Percentiles rank a stretch among this genome's conserved stretches.
These are phyloP conservation scores for Coffea humblotiana DNA, from an alignment of 305 asterid species.

Conservation along the genomic window DNA sequence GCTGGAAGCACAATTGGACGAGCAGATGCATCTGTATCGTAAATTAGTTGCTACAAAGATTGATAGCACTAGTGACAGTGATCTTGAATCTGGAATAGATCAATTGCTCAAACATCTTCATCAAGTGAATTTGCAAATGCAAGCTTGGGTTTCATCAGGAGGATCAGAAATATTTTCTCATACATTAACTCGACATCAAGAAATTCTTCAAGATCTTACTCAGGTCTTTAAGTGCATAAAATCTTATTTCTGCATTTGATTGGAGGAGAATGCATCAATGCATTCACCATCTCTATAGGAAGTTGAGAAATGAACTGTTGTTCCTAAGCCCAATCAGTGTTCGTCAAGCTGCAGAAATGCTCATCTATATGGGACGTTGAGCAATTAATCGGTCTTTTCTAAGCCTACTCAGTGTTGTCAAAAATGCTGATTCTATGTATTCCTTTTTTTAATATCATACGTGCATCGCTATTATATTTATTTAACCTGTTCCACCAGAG, in stretches of 20 bases:
- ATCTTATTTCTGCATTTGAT: too few species aligned
- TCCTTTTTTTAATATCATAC: not conserved
- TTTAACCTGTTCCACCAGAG: not conserved
- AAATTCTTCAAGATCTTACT: constrained; percentile 90
- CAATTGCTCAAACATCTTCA: constrained; percentile 86
- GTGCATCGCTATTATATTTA: not conserved
- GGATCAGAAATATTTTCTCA: constrained; percentile 96
- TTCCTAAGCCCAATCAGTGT: not conserved
- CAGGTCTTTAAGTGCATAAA: constrained; percentile 46
- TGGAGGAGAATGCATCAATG: not conserved
- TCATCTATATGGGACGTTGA: too few species aligned
- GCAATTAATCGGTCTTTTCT: too few species aligned
- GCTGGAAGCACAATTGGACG: constrained; percentile 90
- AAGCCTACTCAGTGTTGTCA: too few species aligned
- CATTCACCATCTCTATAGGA: not conserved
- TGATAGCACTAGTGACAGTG: constrained; percentile 56
- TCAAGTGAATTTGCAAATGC: constrained; percentile 87
- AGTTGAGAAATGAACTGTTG: not conserved
- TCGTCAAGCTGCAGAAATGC: not conserved
- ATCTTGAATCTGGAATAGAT: constrained; percentile 71
- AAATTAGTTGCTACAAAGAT: constrained; percentile 67
- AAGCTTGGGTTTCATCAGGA: constrained; percentile 98
- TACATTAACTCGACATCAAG: constrained; percentile 94
- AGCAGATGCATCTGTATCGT: constrained; percentile 90
- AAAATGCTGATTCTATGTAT: not conserved